Evolutionary conservation across 129 eudicot genomes (phyloP), one percentile per base, ranked within the genome.

Genomic region (Escallonia rubra): DNA sequence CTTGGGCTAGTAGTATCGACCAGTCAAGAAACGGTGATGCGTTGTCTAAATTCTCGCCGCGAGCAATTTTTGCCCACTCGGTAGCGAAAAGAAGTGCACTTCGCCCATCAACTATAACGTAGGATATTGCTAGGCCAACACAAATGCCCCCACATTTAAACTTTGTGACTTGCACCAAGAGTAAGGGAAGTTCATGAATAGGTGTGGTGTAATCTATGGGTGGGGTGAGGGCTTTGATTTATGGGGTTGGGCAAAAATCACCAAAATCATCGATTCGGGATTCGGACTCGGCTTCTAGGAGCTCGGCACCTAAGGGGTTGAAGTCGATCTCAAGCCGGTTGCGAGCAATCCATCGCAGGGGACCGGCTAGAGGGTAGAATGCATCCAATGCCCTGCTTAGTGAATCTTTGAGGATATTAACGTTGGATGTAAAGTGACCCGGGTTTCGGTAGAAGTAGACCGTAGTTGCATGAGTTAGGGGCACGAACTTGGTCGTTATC

Each of bases 221-320:
- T 3, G 83, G 83, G 2, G 62, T 58, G 4, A 78, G 72, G 3
- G 67, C 54, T 50, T 56, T 52, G 52, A 73, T 59, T 53, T 71
- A 57, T 51, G 68, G 47, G 10, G 67, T 62, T 4, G 83, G 74
- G 4, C 56, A 38, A 56, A 78, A 78, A 10, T 78, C 79, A 1
- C 64, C 79, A 68, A 79, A 69, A 54, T 79, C 79, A 16, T 73
- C 76, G 2, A 79, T n/a, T 51, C n/a, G 46, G 6, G 75, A 47
- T 2, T 73, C 61, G 4, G 79, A 47, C 41, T 68, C 79, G 4
- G 83, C 83, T 42, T 68, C 79, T 13, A 57, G 41, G 5, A 79
- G 57, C 8, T 59, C 51, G 8, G 66, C 83, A 0, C 83, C 83
- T 16, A 15, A 43, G 38, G 72, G 59, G 16, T 74, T 79, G 71